Evolutionary conservation across 352 stramenopile species (phyloP), one percentile per base, ranked within the genome.

Genomic region (Globisporangium ultimum): DNA sequence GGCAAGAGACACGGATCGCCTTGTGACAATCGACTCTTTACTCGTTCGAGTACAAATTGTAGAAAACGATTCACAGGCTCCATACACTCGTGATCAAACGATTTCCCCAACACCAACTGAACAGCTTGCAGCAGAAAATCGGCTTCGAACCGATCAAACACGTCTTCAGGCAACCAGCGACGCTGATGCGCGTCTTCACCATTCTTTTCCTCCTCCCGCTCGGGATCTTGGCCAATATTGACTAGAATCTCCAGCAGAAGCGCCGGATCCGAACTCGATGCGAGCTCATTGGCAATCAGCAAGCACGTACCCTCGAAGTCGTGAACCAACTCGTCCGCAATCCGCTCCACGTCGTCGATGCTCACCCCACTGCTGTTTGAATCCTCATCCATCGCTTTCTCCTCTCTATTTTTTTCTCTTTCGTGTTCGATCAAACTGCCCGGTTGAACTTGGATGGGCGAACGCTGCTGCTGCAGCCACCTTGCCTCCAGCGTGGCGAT

Each of bases 41-140:
- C 59, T 14, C 53, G 62, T 10, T 57, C 53, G 7, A 93, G 64
- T 22, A 76, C 67, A 36, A 73, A 72, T 43, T 84, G 72, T 1
- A 89, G 60, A 56, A 91, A 91, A 11, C 49, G 52, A 36, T 83
- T 79, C 13, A 84, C 70, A 5, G 20, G 18, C 32, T 67, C 48
- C 1, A 74, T 74, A n/a, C 65, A 60, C 15, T 63, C 54, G 1
- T n/a, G 45, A 12, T 53, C n/a, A 41, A 85, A 74, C n/a, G 62
- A 52, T 43, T 65, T 69, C 14, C 54, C 51, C 18, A 93, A 56
- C 24, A 91, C 48, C 21, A 87, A 41, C 45, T 87, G 80, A 41
- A 85, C 72, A 15, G 82, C 53, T 45, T 89, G 77, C 8, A 78
- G 80, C 13, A 89, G 49, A 15, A 91, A 75, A 17, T 85, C 77